Evolutionary conservation across 2,329 filamentous ascomycete genomes (phyloP).

Genomic region (Neonectria faginata): DNA sequence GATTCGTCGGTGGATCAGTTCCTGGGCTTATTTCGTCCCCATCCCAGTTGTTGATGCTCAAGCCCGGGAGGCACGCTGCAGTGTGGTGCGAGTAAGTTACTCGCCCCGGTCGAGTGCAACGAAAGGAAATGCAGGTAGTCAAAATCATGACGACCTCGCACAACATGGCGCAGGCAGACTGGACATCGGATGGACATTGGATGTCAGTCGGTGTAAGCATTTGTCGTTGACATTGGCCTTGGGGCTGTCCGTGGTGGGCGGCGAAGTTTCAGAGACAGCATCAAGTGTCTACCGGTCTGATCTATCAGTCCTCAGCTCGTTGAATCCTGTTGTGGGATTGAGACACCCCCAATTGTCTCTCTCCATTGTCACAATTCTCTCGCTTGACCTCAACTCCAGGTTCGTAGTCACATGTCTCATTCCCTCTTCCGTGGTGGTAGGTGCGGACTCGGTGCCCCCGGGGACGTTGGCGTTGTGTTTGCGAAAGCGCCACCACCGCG

Average conservation of each 20-base stretch:
- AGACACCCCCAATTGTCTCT: background rate
- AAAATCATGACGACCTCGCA: slow-evolving; percentile 27
- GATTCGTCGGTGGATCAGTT: slow-evolving; percentile 25
- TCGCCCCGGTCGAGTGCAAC: background rate
- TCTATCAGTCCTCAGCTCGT: background rate
- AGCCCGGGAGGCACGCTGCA: background rate
- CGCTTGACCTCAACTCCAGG: background rate
- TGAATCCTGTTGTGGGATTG: background rate
- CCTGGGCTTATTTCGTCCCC: slow-evolving; percentile 4
- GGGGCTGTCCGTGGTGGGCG: slow-evolving; percentile 15
- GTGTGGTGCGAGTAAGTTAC: background rate
- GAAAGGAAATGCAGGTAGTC: background rate
- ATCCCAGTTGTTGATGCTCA: background rate
- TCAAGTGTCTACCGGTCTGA: background rate
- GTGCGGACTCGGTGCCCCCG: background rate
- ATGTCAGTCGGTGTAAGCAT: slow-evolving; percentile 25
- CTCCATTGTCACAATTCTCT: background rate
- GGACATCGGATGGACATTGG: slow-evolving; percentile 15
- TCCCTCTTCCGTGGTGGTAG: background rate
- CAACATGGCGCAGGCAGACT: slow-evolving; percentile 21
- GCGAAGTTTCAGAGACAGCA: background rate
- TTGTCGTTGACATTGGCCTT: background rate
- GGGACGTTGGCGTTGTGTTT: background rate
- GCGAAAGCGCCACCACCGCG: background rate
- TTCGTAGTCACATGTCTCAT: background rate